Evolutionary conservation across 1,139 yeast species (phyloP).

Genomic region (Hansenula anomala): DNA sequence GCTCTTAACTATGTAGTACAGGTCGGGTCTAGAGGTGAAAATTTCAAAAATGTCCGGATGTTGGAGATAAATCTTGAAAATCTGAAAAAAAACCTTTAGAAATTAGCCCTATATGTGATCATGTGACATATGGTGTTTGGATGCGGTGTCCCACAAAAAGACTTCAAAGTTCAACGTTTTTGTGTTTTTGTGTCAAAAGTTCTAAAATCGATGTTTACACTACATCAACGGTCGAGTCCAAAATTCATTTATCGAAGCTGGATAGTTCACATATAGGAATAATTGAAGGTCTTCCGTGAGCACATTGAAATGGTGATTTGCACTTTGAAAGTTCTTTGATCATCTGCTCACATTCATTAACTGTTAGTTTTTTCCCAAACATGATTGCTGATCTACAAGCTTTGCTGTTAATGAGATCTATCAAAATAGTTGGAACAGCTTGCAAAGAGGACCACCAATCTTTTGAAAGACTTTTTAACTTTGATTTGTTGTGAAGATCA

Average conservation of each 20-base stretch:
- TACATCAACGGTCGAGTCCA: no score
- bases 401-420: constrained; percentile 49
- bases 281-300: constrained; percentile 81
- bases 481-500: constrained; percentile 31
- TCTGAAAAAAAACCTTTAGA: no score
- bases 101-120: no score
- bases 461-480: constrained; percentile 7
- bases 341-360: constrained; percentile 39
- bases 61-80: no score
- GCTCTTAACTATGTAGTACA: no score
- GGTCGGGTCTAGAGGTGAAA: no score
- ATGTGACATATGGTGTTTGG: no score
- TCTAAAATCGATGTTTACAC: no score
- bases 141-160: neutral
- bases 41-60: no score
- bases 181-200: neutral
- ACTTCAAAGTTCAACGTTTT: neutral
- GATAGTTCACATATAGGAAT: constrained; percentile 43
- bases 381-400: constrained; percentile 72
- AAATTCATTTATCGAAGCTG: no score
- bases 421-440: constrained; percentile 43
- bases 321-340: constrained; percentile 43
- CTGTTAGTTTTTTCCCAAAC: constrained; percentile 58
- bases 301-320: constrained; percentile 69
- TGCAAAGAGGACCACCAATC: constrained; percentile 30